Evolutionary conservation across 2,329 filamentous ascomycete species (phyloP), one percentile per base, ranked within the genome.

Genomic region (Cercospora berteroae): DNA sequence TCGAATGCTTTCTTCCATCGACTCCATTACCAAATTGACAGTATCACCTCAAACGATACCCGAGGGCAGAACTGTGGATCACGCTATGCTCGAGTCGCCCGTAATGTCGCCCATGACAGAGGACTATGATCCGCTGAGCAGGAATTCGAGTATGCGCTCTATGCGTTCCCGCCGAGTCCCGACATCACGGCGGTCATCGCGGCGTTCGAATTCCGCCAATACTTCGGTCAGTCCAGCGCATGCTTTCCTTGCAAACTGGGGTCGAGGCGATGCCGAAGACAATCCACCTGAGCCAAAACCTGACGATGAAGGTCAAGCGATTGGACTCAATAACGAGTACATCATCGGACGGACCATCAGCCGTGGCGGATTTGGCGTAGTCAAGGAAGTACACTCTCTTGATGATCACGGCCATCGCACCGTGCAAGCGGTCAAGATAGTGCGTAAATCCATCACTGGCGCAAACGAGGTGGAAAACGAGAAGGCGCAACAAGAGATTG

Each of bases 271-370:
- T 20, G 63, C 68, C n/a, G 72, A 74, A 18, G 73, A 75, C 48
- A 70, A 69, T 8, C 69, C 70, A 5, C 59, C 70, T 9, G 75
- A 77, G 74, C 70, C 79, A 4, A 82, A 88, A 67, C 87, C 87
- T 12, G 88, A 90, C 74, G 87, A 89, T 59, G 88, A 90, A 79
- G 88, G 88, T 3, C 88, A 90, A 75, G 85, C 88, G 67, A 86
- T 90, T 57, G 88, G 87, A 50, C 83, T 82, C 57, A 74, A 81
- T 50, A 80, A 85, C 62, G 86, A 89, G 69, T 90, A 90, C 76
- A 86, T 90, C 33, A 85, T 90, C 61, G 88, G 88, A 58, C 87
- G 88, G 70, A 85, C 87, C 67, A 87, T 90, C 67, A 88, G 87
- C 3, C 86, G 82, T 69, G 88, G 88, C 27, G 88, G 88, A 4